phyloP scores from a whole-genome alignment of 2,329 filamentous ascomycete species.

The Claviceps cyperi region DNA sequence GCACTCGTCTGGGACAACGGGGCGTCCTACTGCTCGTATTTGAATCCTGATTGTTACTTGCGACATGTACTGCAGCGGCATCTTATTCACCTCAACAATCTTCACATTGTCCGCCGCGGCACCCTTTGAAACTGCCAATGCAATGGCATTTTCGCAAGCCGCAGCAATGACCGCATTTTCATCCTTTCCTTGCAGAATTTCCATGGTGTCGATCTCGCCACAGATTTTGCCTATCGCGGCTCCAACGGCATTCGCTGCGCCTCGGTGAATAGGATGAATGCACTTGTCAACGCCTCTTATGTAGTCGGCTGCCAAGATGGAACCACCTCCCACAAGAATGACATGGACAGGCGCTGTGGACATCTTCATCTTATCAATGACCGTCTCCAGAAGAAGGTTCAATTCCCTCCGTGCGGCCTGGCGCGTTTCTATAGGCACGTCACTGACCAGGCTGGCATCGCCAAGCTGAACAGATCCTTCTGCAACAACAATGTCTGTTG shows the following conservation, averaged over 20 bases:
- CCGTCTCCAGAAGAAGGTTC: slow-evolving; percentile 31
- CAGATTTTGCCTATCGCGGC: slow-evolving; percentile 43
- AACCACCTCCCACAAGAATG: slow-evolving; percentile 43
- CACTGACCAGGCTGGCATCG: slow-evolving; percentile 14
- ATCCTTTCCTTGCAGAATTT: slow-evolving; percentile 26
- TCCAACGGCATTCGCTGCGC: slow-evolving; percentile 45
- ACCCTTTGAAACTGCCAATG: slow-evolving; percentile 17
- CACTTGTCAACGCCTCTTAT: slow-evolving; percentile 35
- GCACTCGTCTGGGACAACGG: slow-evolving; percentile 15
- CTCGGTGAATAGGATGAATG: slow-evolving; percentile 35
- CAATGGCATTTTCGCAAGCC: slow-evolving; percentile 21
- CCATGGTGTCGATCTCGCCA: slow-evolving; percentile 37
- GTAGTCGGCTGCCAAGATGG: slow-evolving; percentile 32
- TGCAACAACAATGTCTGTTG: slow-evolving; percentile 36
- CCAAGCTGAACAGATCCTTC: slow-evolving; percentile 18
- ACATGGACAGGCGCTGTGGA: slow-evolving; percentile 36
- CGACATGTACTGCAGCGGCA: slow-evolving; percentile 22
- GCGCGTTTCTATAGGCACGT: slow-evolving; percentile 11
- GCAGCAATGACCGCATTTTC: slow-evolving; percentile 24
- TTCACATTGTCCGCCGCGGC: slow-evolving; percentile 20
- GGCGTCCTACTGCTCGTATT: slow-evolving; percentile 19
- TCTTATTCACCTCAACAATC: slow-evolving; percentile 31
- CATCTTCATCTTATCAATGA: slow-evolving; percentile 42
- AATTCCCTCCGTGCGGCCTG: slow-evolving; percentile 20
- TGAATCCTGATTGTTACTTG: slow-evolving; percentile 21